Evolutionary conservation across 805 yeast genomes (phyloP).

Genomic region (Jamesozyma piceae): DNA sequence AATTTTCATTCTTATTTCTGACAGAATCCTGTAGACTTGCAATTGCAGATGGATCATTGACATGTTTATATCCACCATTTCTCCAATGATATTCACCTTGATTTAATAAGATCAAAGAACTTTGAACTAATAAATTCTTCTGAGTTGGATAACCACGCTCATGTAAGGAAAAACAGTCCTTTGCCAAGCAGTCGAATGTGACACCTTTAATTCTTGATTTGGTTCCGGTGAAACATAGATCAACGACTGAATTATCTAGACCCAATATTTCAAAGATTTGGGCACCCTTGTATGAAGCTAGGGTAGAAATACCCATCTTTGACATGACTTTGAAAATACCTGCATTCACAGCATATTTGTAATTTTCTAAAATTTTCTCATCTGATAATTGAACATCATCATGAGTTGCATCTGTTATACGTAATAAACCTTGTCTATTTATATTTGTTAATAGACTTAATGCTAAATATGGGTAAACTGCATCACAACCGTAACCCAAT

Average conservation of each 20-base stretch:
- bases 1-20: slow-evolving; percentile 86
- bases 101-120: slow-evolving; percentile 24
- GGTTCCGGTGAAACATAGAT: slow-evolving; percentile 92
- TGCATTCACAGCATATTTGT: slow-evolving; percentile 75
- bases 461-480: slow-evolving; percentile 86
- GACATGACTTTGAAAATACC: slow-evolving; percentile 97
- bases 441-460: slow-evolving; percentile 80
- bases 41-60: slow-evolving; percentile 89
- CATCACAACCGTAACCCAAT: slow-evolving; percentile 97
- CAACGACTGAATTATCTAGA: slow-evolving; percentile 88
- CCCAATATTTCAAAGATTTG: slow-evolving; percentile 97
- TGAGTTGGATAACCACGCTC: slow-evolving; percentile 85
- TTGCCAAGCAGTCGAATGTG: slow-evolving; percentile 91
- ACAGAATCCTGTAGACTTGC: slow-evolving; percentile 98
- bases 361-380: slow-evolving; percentile 40
- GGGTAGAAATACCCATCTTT: slow-evolving; percentile 97
- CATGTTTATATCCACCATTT: slow-evolving; percentile 95
- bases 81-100: slow-evolving; percentile 98
- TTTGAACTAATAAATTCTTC: slow-evolving; percentile 62
- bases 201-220: slow-evolving; percentile 95
- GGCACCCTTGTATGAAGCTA: slow-evolving; percentile 98
- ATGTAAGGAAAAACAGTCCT: slow-evolving; percentile 90
- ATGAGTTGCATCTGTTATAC: slow-evolving; percentile 32
- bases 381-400: slow-evolving; percentile 44
- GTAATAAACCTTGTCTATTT: slow-evolving; percentile 69